phyloP scores from a whole-genome alignment of 2,329 filamentous ascomycete species.

The Alternaria tenuissima region DNA sequence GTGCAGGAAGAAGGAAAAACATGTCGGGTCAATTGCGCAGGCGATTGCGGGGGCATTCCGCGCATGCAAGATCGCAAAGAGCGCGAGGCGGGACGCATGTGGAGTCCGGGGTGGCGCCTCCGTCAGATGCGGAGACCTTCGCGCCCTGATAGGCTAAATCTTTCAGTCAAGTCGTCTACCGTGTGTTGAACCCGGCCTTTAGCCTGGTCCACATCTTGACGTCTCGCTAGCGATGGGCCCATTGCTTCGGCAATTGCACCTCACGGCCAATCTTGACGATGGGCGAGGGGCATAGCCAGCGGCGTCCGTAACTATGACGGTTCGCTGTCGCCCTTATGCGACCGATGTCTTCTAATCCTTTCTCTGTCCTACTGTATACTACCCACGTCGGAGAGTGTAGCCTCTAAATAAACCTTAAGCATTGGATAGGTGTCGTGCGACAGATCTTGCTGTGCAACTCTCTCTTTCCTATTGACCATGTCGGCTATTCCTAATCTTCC shows the following conservation, averaged over 20 bases:
- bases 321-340: conserved; percentile 7
- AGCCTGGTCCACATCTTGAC: conserved; percentile 6
- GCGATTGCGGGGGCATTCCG: conserved; percentile 12
- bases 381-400: conserved; percentile 15
- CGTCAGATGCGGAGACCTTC: conserved; percentile 25
- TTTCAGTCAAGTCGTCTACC: conserved; percentile 9
- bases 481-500: conserved; percentile 44
- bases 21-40: not conserved
- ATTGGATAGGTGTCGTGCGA: conserved; percentile 12
- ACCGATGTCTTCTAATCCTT: conserved; percentile 4
- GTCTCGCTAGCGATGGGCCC: conserved; percentile 3
- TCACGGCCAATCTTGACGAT: conserved; percentile 1
- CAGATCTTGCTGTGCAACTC: not conserved
- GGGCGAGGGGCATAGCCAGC: conserved; percentile 1
- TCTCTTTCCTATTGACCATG: conserved; percentile 26
- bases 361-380: conserved; percentile 20
- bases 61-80: conserved; percentile 22
- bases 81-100: conserved; percentile 27
- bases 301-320: conserved; percentile 8
- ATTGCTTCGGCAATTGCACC: conserved; percentile 27
- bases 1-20: not conserved
- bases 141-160: conserved; percentile 23
- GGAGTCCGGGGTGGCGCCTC: conserved; percentile 29
- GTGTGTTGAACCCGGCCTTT: conserved; percentile 8
- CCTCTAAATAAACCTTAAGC: conserved; percentile 14